Evolutionary conservation across 768 basidiomycete genomes (phyloP), one percentile per base, ranked within the genome.

Genomic region (Auricularia sp.): DNA sequence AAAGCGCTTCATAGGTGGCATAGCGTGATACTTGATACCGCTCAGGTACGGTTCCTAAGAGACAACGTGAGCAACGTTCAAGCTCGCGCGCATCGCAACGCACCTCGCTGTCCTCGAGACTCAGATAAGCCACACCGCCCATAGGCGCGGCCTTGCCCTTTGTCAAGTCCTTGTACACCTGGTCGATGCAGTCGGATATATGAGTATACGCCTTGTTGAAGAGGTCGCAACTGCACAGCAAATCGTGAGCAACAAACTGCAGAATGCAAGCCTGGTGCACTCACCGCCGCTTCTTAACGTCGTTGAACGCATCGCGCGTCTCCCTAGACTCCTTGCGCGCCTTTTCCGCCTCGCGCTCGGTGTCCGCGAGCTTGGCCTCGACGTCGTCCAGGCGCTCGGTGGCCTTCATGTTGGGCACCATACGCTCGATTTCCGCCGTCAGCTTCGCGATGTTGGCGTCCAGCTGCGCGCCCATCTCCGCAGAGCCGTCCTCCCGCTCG

Each of bases 1-100:
- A 82, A 98, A 98, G 2, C 94, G 90, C 74, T 99, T 99, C 89
- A 98, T 96, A 0, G 97, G 97, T 0, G 97, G 97, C 97, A 98
- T 99, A 1, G 96, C 95, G 72, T 98, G 96, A 73, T 98, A 98
- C 75, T 97, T 98, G 78, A 99, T 92, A 63, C 97, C 93, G 44
- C 84, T 86, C 24, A 79, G 80, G 68, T 94, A 94, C 1, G 92
- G 92, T 76, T 92, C 90, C 90, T 90, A 67, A 8, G 62, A 14
- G 58, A 21, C n/a, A 56, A 13, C 18, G 45, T 14, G 67, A 67
- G 51, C 45, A 61, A 11, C 7, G 18, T 39, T 24, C 24, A 8
- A 54, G 62, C 37, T 3, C 24, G 3, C 13, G 39, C 16, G 36
- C 73, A 72, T 62, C 74, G 73, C 33, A 71, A 68, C 83, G 59